Base-by-base conservation (phyloP, 2,329 filamentous ascomycete species). In the Aspergillus floridensis region DNA sequence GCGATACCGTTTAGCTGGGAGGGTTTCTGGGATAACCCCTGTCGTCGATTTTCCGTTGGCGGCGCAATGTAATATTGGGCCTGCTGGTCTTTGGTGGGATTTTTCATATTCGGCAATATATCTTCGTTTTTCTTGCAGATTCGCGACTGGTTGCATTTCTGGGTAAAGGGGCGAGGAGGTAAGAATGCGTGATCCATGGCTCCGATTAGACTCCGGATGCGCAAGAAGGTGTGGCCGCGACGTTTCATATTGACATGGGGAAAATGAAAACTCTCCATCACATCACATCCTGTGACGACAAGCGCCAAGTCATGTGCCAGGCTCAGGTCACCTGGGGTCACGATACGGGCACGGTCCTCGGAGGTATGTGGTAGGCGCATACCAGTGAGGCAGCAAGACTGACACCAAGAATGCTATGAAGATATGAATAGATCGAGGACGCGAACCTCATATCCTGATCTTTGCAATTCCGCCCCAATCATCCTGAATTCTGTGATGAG, bases 71-170 rank as follows among this genome's bases (percentile, higher is more conserved):
- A 56, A 35, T 56, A 14, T n/a, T 48, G 26, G 2, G 48, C 26
- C 24, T 31, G 21, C 21, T 29, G 2, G 3, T 24, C 2, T 21
- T 32, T 3, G 8, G 24, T 55, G 47, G 22, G 22, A 3, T 4
- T 19, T 35, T 53, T 55, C 16, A 56, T 53, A 57, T 50, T 49
- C 46, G 54, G 52, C 31, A 61, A 62, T 59, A 60, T 58, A 59
- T 19, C 50, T 46, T 55, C 22, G 14, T 12, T n/a, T 49, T 50
- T 57, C 54, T 19, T 19, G 19, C 22, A n/a, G 12, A 22, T 38
- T 21, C 41, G 46, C 12, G 21, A 31, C 5, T 8, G 47, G 7
- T 19, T n/a, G 14, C 41, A 55, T 55, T 12, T 35, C 32, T 5
- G 32, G 12, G 19, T 8, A 31, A 19, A 35, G 12, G 24, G 22